A percentile compares a stretch with the other conserved stretches of the same genome.
These are phyloP conservation scores for Daucus carota DNA, from an alignment of 129 eudicot genomes.

Conservation along the genomic window DH1_v3.0 NC_030386.2:4930501-4931000, in stretches of 20 bases:
- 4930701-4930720: neutral
- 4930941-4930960: neutral
- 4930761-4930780: neutral
- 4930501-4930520: slow-evolving; percentile 3
- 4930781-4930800: neutral
- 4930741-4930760: neutral
- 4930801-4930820: neutral
- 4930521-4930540: neutral
- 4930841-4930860: neutral
- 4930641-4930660: slow-evolving; percentile 99
- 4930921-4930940: neutral
- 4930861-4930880: neutral
- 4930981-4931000: neutral
- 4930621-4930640: slow-evolving; percentile 92
- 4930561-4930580: neutral
- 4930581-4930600: slow-evolving; percentile 85
- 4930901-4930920: too few relatives aligned
- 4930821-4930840: neutral
- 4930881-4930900: neutral
- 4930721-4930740: neutral
- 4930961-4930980: neutral
- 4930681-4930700: slow-evolving; percentile 37
- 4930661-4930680: slow-evolving; percentile 99
- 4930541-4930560: neutral
- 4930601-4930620: slow-evolving; percentile 82